phyloP scores from a whole-genome alignment of 2,329 filamentous ascomycete genomes.

The Aphanocladium album region DNA sequence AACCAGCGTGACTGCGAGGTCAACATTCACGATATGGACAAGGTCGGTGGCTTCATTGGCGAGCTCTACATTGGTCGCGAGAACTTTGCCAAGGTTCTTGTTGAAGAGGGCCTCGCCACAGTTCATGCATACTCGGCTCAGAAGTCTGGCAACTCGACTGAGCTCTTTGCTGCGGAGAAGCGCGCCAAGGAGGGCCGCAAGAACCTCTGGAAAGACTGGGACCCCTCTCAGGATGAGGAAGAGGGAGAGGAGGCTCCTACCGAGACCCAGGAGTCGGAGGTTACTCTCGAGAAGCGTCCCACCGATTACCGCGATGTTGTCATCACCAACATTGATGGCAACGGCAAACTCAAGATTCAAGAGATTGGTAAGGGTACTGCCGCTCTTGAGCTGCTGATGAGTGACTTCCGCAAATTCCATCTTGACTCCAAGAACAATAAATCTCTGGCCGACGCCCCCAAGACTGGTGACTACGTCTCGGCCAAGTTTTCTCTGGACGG shows the following conservation, averaged over 20 bases:
- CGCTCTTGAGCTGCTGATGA: slow-evolving; percentile 83
- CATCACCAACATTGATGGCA: slow-evolving; percentile 82
- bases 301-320: slow-evolving; percentile 89
- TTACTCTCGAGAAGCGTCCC: slow-evolving; percentile 59
- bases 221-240: slow-evolving; percentile 75
- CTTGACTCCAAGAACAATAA: slow-evolving; percentile 74
- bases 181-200: slow-evolving; percentile 84
- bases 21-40: slow-evolving; percentile 91
- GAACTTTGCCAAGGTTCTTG: slow-evolving; percentile 86
- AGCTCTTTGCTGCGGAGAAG: slow-evolving; percentile 82
- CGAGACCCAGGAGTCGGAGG: slow-evolving; percentile 41
- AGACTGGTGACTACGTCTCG: slow-evolving; percentile 85
- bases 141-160: slow-evolving; percentile 82
- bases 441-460: slow-evolving; percentile 69
- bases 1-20: slow-evolving; percentile 96
- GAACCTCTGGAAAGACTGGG: slow-evolving; percentile 90
- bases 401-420: slow-evolving; percentile 86
- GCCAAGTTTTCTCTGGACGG: slow-evolving; percentile 86
- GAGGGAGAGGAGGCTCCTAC: slow-evolving; percentile 50
- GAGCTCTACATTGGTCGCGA: slow-evolving; percentile 90
- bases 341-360: slow-evolving; percentile 83
- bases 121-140: slow-evolving; percentile 95
- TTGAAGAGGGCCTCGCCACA: slow-evolving; percentile 89
- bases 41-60: slow-evolving; percentile 95
- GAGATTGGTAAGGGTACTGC: slow-evolving; percentile 82